Base-by-base conservation (phyloP, 2,329 filamentous ascomycete genomes). In the Fusarium pininemorale region DNA sequence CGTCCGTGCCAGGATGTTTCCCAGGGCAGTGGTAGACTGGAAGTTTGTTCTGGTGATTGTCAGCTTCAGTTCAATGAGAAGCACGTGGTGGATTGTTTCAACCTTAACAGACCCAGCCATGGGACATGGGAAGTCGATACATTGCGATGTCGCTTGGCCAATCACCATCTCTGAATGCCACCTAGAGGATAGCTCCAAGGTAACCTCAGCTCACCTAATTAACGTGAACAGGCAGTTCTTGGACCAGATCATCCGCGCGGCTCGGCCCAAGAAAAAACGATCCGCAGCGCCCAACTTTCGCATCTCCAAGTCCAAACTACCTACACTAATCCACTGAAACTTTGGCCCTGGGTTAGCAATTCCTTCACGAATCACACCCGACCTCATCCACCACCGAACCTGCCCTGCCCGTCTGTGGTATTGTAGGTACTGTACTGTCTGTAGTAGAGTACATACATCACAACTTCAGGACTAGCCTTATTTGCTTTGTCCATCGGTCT, bases 211-310 rank as follows among this genome's bases (percentile, higher is more conserved):
- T 71, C 67, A 65, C 69, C 60, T 66, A 44, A 61, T 66, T 48
- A 66, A 73, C 70, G 70, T 71, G 61, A 70, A 69, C 58, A 70
- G 66, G 68, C 66, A 73, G 57, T 71, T 51, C 58, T 63, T 66
- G 56, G 44, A 30, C 61, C 61, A 60, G 72, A 74, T 74, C 72
- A 74, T 71, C 72, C 72, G 55, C 72, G 72, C 72, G 71, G 72
- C 72, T 74, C 71, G 72, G 72, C 68, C 72, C 71, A 74, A 73
- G 63, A 67, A 74, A 72, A 66, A 55, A 58, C 71, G 71, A 74
- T 74, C 71, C 71, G 63, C 71, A 74, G 71, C 62, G 71, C 71
- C 71, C 71, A 72, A 74, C 64, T 63, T 57, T 69, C 57, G 45
- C 63, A 74, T 74, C 63, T 72, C 63, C 72, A 53, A 53, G n/a